These are phyloP conservation scores for Diatrype stigma DNA, from an alignment of 2,329 filamentous ascomycete genomes.

Conservation along the genomic window DNA sequence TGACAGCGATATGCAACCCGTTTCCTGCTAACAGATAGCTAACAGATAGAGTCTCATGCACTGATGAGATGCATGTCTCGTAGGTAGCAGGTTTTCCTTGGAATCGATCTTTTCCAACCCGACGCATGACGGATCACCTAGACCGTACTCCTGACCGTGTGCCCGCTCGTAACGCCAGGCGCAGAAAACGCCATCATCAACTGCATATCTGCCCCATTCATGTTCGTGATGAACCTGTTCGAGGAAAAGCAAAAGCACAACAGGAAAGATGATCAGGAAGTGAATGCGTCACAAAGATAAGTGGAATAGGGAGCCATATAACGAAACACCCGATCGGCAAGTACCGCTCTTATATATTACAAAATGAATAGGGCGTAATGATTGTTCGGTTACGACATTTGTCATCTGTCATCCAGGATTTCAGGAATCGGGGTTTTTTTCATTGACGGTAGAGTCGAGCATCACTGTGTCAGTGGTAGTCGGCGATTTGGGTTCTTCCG, in stretches of 20 bases:
- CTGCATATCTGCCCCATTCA: not conserved
- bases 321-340: not conserved
- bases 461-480: conserved; percentile 29
- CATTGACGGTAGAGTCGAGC: conserved; percentile 28
- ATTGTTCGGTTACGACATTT: not conserved
- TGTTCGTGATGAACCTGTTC: not conserved
- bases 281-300: not conserved
- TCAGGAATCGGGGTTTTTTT: conserved; percentile 25
- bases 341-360: conserved; percentile 32
- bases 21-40: not conserved
- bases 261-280: not conserved
- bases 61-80: too few species aligned
- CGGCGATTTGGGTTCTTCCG: conserved; percentile 38
- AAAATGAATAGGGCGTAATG: conserved; percentile 16
- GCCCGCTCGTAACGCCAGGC: not conserved
- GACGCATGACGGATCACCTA: not conserved
- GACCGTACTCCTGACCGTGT: not conserved
- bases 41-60: not conserved
- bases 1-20: not conserved
- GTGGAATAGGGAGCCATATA: not conserved
- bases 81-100: not conserved
- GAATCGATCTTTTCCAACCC: not conserved
- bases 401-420: too few species aligned
- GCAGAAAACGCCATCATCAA: conserved; percentile 1
- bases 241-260: not conserved